phyloP scores from a whole-genome alignment of 2,329 filamentous ascomycete species.

The Fusarium sp. region DNA sequence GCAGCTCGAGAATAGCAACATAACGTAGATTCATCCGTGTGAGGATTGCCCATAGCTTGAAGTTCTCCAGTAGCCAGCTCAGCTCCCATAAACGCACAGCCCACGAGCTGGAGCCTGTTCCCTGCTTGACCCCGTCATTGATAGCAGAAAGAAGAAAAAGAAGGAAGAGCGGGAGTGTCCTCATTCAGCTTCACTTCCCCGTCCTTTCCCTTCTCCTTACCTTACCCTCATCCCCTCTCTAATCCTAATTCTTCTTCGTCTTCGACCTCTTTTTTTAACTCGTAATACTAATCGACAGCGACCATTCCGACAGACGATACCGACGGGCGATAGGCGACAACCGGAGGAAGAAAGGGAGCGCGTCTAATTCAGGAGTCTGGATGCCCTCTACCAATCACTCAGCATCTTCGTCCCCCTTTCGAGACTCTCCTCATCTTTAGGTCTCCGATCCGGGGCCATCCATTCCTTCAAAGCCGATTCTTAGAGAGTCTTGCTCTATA shows the following conservation, averaged over 20 bases:
- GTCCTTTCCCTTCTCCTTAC: conserved; percentile 21
- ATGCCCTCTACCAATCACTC: conserved; percentile 41
- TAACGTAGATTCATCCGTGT: background rate
- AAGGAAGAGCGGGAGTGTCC: conserved; percentile 21
- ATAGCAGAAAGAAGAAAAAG: conserved; percentile 18
- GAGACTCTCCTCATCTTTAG: conserved; percentile 34
- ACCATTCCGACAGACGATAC: conserved; percentile 11
- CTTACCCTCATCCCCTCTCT: conserved; percentile 23
- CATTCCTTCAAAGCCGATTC: conserved; percentile 33
- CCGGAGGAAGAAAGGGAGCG: conserved; percentile 35
- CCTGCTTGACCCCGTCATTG: conserved; percentile 24
- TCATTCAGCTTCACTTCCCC: conserved; percentile 30
- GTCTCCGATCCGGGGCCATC: conserved; percentile 38
- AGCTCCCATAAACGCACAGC: conserved; percentile 41
- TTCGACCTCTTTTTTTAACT: conserved; percentile 15
- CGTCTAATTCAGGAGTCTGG: conserved; percentile 34
- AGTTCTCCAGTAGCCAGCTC: conserved; percentile 26
- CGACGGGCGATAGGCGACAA: conserved; percentile 41
- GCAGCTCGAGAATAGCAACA: conserved; percentile 29
- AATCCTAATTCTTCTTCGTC: conserved; percentile 15
- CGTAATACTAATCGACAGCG: conserved; percentile 42
- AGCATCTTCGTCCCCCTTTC: conserved; percentile 36
- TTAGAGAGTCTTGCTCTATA: conserved; percentile 8
- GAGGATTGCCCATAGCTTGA: conserved; percentile 4
- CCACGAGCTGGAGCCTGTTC: conserved; percentile 35